These are phyloP conservation scores for Agrocybe pediades DNA, from an alignment of 768 basidiomycete species.

Conservation along the genomic window DNA sequence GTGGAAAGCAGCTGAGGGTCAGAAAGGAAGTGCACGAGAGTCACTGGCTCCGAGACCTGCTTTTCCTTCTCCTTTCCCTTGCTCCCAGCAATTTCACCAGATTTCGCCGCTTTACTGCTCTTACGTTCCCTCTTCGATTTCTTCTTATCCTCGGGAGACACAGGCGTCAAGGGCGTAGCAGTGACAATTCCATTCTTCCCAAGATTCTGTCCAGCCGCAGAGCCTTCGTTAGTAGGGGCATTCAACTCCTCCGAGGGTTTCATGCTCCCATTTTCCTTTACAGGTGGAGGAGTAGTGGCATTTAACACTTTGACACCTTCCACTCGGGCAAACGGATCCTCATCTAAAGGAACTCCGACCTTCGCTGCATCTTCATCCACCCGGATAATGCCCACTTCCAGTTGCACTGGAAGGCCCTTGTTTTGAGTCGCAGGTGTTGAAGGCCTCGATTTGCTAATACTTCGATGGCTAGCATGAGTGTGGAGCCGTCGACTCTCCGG, in stretches of 20 bases:
- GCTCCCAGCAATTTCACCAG: constrained; percentile 7
- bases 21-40: constrained; percentile 54
- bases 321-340: constrained; percentile 58
- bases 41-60: constrained; percentile 19
- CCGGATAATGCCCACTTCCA: constrained; percentile 23
- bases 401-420: not conserved
- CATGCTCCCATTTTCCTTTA: constrained; percentile 10
- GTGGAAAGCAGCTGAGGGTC: constrained; percentile 51
- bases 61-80: constrained; percentile 9
- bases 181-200: constrained; percentile 11
- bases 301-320: constrained; percentile 54
- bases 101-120: constrained; percentile 11
- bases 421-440: constrained; percentile 10
- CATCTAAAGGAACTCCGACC: constrained; percentile 43
- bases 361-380: constrained; percentile 30
- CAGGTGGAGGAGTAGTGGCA: constrained; percentile 16
- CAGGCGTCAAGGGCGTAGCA: constrained; percentile 17
- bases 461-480: constrained; percentile 16
- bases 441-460: constrained; percentile 13
- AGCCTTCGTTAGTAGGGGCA: not conserved
- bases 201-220: constrained; percentile 3
- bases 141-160: constrained; percentile 22
- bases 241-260: constrained; percentile 8
- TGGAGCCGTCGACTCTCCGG: constrained; percentile 14
- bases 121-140: constrained; percentile 21